A percentile compares a stretch with the other conserved stretches of the same genome.
These are phyloP conservation scores for Linnemannia exigua DNA, from an alignment of 192 early-diverging fungal species.

Conservation along the genomic window DNA sequence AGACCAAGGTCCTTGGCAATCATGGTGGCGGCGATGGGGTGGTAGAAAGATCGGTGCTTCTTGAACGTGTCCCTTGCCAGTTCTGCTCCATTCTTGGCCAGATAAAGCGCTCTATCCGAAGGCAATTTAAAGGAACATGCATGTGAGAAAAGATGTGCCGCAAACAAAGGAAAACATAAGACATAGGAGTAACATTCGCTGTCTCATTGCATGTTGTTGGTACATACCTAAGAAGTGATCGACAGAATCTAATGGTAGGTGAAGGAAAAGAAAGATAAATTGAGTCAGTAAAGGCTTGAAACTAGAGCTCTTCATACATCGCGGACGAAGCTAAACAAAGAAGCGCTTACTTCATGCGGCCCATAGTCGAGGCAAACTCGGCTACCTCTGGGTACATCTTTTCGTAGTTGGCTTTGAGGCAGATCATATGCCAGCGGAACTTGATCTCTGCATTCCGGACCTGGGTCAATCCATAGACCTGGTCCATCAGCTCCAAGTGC, in stretches of 20 bases:
- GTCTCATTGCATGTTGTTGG: too few relatives aligned
- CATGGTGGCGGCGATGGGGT: conserved; percentile 92
- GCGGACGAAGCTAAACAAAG: too few relatives aligned
- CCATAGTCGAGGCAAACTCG: conserved; percentile 87
- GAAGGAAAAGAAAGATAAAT: neutral
- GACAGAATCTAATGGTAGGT: conserved; percentile 28
- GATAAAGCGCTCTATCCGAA: conserved; percentile 70
- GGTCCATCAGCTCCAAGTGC: conserved; percentile 77
- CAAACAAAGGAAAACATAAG: neutral
- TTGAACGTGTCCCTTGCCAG: conserved; percentile 87
- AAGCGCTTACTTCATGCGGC: conserved; percentile 85
- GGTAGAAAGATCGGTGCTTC: conserved; percentile 86
- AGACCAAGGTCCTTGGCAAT: conserved; percentile 84
- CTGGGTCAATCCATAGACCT: conserved; percentile 76
- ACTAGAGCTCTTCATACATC: neutral
- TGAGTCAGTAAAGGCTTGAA: neutral
- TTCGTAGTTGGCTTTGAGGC: conserved; percentile 82
- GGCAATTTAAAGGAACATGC: neutral
- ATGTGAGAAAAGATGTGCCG: neutral
- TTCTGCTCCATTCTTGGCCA: conserved; percentile 76
- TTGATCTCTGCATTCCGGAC: conserved; percentile 89
- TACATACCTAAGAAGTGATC: conserved; percentile 36
- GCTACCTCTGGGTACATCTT: conserved; percentile 82
- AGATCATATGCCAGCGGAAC: conserved; percentile 91
- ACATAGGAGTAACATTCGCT: too few relatives aligned